Evolutionary conservation across 257 asterid species (phyloP), one percentile per base, ranked within the genome.

Genomic region (Hygrophila difformis): DNA sequence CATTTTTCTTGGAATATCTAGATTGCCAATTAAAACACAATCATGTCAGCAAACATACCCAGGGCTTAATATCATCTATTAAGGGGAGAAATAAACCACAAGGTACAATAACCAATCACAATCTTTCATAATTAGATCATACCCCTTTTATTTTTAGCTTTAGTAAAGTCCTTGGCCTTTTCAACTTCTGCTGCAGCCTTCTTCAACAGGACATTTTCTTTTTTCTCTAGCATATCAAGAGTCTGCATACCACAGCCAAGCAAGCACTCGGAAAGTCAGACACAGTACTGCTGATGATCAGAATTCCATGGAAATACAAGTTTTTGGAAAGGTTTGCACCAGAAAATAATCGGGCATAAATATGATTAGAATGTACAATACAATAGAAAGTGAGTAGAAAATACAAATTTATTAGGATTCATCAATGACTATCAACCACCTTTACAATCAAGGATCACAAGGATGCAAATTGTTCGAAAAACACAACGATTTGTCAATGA

Each of bases 151-250:
- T 79, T 82, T 74, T 82, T 82, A 18, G 79, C 81, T 79, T 68
- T 75, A 47, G 91, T 82, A 40, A 70, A 76, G 47, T 82, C 91
- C 84, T 73, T 79, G 17, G 91, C 94, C 65, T 63, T 82, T 67
- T 82, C 91, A 46, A 79, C 84, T 61, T 82, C 94, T 0, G 70
- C 81, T 1, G 76, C 57, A 69, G 79, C 81, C 60, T 79, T 78
- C 76, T 82, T 82, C 74, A 73, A 56, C 36, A 79, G 71, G 60
- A 82, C 91, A 24, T 69, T 76, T 65, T 82, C 91, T 50, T 82
- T 79, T 50, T 79, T 79, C 94, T 82, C 94, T 28, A 79, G 70
- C 94, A 82, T 82, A 58, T 76, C 94, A 54, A 82, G 91, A 47
- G 94, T 76, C 91, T 79, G 69, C 68, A 49, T 13, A 45, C 51